Conservation (phyloP, 345 rosid species). For the Nasturtium officinale region DNA sequence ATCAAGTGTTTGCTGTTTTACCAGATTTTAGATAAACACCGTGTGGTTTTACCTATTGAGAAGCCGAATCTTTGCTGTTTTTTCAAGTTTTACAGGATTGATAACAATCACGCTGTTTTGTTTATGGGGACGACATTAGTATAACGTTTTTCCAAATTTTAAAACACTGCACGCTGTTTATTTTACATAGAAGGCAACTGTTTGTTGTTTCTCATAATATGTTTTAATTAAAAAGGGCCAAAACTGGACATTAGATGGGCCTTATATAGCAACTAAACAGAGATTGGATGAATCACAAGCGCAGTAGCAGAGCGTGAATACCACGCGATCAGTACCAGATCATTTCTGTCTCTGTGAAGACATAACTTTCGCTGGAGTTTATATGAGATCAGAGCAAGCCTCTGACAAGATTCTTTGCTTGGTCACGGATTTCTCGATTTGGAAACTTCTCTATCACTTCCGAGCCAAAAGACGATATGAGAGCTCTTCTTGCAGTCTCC, state of each 20-base stretch:
- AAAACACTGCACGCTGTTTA: background rate
- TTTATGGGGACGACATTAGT: background rate
- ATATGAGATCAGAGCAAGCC: conserved; percentile 46
- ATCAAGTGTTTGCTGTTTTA: conserved; percentile 19
- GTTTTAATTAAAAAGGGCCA: background rate
- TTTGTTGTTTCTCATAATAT: background rate
- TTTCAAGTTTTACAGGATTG: background rate
- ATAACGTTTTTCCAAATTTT: background rate
- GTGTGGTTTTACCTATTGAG: conserved; percentile 7
- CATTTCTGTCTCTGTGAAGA: background rate
- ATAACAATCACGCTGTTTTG: background rate
- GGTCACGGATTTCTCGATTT: conserved; percentile 47
- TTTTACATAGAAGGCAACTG: background rate
- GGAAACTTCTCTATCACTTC: conserved; percentile 71
- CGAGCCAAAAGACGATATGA: conserved; percentile 78
- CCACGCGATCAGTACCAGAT: background rate
- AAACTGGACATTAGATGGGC: background rate
- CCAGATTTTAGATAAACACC: conserved; percentile 21
- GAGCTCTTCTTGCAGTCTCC: conserved; percentile 80
- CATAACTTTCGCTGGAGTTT: background rate
- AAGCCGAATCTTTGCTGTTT: background rate
- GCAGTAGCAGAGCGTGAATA: background rate
- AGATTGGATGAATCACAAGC: background rate
- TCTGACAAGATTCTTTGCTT: conserved; percentile 62
- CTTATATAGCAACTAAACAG: background rate